Conservation (phyloP, 139 green algal genomes). For the Auxenochlorella pyrenoidosa region DNA sequence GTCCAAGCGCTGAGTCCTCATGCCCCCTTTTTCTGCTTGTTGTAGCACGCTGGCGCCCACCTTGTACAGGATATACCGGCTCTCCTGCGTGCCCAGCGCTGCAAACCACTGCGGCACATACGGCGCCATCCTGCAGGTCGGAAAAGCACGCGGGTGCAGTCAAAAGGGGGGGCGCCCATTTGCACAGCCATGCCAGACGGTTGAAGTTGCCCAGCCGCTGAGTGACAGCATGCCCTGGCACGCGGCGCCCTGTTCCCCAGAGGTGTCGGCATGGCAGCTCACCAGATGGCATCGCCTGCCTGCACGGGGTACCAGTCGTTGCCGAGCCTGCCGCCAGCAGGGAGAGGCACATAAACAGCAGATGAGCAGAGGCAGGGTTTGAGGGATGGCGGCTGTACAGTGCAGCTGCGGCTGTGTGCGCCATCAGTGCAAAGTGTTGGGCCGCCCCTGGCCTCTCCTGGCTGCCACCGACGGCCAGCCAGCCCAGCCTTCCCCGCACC, state of each 20-base stretch:
- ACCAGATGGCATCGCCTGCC: conserved; percentile 33
- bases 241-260: no score
- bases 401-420: no score
- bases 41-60: conserved; percentile 15
- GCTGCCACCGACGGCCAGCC: conserved; percentile 27
- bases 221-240: no score
- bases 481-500: conserved; percentile 3
- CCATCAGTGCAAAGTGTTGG: no score
- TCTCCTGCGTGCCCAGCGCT: conserved; percentile 75
- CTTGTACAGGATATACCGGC: conserved; percentile 91
- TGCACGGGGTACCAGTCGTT: conserved; percentile 86
- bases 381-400: no score
- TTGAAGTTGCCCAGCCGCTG: no score
- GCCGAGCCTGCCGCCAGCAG: conserved; percentile 57
- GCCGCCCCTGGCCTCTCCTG: no score
- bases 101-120: conserved; percentile 93
- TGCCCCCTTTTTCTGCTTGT: background rate
- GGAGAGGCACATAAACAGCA: background rate
- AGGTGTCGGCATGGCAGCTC: background rate
- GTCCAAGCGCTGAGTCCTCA: background rate
- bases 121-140: conserved; percentile 78
- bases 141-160: no score
- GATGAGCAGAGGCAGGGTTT: background rate
- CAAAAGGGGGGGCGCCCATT: no score
- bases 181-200: no score